These are phyloP conservation scores for Xylaria sp. DNA, from an alignment of 2,329 filamentous ascomycete genomes.

Conservation along the genomic window DNA sequence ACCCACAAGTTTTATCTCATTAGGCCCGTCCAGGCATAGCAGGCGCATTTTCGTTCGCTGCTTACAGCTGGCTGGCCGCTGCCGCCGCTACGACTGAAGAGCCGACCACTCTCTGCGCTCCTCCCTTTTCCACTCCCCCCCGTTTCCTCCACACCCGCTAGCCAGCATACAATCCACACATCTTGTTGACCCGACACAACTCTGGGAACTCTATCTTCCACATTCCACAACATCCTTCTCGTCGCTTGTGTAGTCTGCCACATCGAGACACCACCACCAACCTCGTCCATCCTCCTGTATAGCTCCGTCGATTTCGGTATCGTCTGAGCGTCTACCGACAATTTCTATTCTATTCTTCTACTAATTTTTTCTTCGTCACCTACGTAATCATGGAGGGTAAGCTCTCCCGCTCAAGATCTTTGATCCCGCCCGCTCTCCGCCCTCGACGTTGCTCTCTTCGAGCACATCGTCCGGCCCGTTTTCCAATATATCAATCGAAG, in stretches of 20 bases:
- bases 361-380: slow-evolving; percentile 49
- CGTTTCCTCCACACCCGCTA: slow-evolving; percentile 37
- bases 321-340: slow-evolving; percentile 50
- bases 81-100: slow-evolving; percentile 23
- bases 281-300: slow-evolving; percentile 26
- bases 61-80: slow-evolving; percentile 37
- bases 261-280: slow-evolving; percentile 35
- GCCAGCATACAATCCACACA: slow-evolving; percentile 45
- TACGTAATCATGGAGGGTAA: slow-evolving; percentile 72
- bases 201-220: slow-evolving; percentile 41
- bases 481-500: slow-evolving; percentile 23
- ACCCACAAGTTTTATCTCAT: slow-evolving; percentile 45
- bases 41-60: slow-evolving; percentile 26
- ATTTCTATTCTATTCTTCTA: slow-evolving; percentile 37
- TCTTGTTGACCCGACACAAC: slow-evolving; percentile 40
- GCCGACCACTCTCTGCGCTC: slow-evolving; percentile 39
- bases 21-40: slow-evolving; percentile 38
- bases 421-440: slow-evolving; percentile 29
- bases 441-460: slow-evolving; percentile 24
- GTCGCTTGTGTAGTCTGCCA: slow-evolving; percentile 37
- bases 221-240: slow-evolving; percentile 43
- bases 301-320: slow-evolving; percentile 52
- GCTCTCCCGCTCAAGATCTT: slow-evolving; percentile 51
- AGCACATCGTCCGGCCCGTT: slow-evolving; percentile 27
- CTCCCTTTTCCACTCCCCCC: slow-evolving; percentile 48